phyloP scores from a whole-genome alignment of 495 filamentous ascomycete species.

The Daldinia vernicosa region DNA sequence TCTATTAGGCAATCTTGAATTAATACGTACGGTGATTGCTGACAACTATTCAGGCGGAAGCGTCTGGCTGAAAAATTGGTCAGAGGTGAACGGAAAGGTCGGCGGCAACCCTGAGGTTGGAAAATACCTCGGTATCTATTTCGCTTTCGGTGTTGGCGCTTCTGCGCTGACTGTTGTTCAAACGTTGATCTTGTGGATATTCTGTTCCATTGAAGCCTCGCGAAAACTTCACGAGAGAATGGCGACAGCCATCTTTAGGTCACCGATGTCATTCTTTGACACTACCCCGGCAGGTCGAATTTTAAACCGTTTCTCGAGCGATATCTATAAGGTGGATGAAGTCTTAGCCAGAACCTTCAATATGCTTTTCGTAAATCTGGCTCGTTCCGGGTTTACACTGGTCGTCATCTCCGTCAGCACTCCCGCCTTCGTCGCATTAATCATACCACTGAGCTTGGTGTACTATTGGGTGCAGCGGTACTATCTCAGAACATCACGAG shows the following conservation, averaged over 20 bases:
- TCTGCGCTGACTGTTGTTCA: slow-evolving; percentile 87
- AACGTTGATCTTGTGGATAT: slow-evolving; percentile 97
- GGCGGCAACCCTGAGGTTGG: slow-evolving; percentile 77
- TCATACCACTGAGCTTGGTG: slow-evolving; percentile 79
- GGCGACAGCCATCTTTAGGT: slow-evolving; percentile 97
- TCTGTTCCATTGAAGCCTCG: slow-evolving; percentile 98
- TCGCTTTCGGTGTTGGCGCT: slow-evolving; percentile 91
- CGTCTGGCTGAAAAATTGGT: slow-evolving; percentile 93
- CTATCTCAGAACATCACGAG: slow-evolving; percentile 94
- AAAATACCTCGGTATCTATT: slow-evolving; percentile 93
- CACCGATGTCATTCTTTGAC: slow-evolving; percentile 99
- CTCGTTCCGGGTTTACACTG: slow-evolving; percentile 85
- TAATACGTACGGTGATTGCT: background rate
- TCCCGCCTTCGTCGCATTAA: slow-evolving; percentile 80
- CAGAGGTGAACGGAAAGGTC: slow-evolving; percentile 74
- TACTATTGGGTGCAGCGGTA: slow-evolving; percentile 97
- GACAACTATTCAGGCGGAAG: slow-evolving; percentile 63
- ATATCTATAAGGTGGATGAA: slow-evolving; percentile 96
- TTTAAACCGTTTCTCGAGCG: slow-evolving; percentile 95
- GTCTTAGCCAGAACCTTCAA: slow-evolving; percentile 91
- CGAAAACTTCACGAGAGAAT: slow-evolving; percentile 97
- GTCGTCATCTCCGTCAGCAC: slow-evolving; percentile 83
- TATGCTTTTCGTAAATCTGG: slow-evolving; percentile 91
- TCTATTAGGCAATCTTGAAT: background rate
- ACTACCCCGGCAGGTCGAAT: slow-evolving; percentile 98